Evolutionary conservation across 2,329 filamentous ascomycete genomes (phyloP).

Genomic region (Colletotrichum sp.): DNA sequence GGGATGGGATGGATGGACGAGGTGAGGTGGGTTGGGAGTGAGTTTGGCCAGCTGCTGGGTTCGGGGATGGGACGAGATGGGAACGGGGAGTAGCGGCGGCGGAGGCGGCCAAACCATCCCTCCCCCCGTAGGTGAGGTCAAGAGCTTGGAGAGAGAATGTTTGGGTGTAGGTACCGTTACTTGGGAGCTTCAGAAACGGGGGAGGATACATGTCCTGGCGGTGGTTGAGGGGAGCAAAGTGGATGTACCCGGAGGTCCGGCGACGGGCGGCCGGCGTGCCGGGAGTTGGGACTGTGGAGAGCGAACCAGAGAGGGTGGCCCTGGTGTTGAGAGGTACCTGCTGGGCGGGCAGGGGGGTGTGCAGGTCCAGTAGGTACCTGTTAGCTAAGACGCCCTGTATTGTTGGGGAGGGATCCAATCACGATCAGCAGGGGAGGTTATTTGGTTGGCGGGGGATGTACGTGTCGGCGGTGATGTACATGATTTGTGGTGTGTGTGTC

Average conservation of each 20-base stretch:
- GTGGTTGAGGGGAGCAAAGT: not conserved
- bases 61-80: conserved; percentile 11
- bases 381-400: not conserved
- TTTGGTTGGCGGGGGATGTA: conserved; percentile 9
- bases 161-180: not conserved
- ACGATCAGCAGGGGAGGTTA: conserved; percentile 1
- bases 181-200: not conserved
- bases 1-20: not conserved
- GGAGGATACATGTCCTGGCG: not conserved
- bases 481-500: not conserved
- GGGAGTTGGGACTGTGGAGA: not conserved
- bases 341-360: not conserved
- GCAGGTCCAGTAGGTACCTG: not conserved
- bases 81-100: conserved; percentile 6
- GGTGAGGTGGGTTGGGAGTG: conserved; percentile 7
- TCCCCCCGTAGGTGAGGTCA: not conserved
- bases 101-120: not conserved
- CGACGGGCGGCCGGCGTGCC: conserved; percentile 1
- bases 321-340: not conserved
- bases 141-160: not conserved
- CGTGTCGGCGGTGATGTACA: not conserved
- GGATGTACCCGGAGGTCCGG: conserved; percentile 20
- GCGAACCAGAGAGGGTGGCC: not conserved
- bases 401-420: conserved; percentile 20
- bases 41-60: not conserved